Percentiles rank a stretch among this genome's conserved stretches.
phyloP scores from a whole-genome alignment of 208 protist genomes.

The Vickermania spadyakhi region DNA sequence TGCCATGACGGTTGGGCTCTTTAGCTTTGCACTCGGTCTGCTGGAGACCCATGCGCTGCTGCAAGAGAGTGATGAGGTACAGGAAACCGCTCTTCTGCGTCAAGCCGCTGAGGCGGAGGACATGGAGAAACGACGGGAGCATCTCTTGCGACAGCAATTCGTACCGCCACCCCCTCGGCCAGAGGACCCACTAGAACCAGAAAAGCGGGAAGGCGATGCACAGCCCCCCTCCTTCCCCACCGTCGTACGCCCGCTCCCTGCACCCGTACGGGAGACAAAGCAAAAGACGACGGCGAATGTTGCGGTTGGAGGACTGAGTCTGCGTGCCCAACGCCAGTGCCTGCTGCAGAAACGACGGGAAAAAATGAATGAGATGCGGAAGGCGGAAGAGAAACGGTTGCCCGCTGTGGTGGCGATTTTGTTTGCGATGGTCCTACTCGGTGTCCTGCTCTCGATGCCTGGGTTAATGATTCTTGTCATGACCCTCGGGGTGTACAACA shows the following conservation, averaged over 20 bases:
- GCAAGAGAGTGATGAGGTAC: background rate
- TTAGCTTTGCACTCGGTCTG: conserved; percentile 33
- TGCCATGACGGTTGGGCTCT: conserved; percentile 46
- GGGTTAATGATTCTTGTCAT: conserved; percentile 40
- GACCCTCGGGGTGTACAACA: conserved; percentile 38
- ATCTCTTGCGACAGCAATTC: no score
- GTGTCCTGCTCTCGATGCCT: conserved; percentile 28
- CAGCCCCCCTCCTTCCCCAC: no score
- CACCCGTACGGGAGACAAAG: background rate
- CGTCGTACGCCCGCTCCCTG: no score
- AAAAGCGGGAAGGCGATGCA: no score
- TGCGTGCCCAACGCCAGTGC: background rate
- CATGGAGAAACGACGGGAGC: no score
- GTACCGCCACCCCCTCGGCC: no score
- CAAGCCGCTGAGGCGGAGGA: background rate
- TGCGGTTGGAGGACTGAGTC: conserved; percentile 27
- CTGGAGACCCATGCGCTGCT: conserved; percentile 45
- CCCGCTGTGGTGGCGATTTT: conserved; percentile 30
- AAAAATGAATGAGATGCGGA: background rate
- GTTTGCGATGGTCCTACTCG: conserved; percentile 31
- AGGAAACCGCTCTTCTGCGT: background rate
- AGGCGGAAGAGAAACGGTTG: conserved; percentile 6
- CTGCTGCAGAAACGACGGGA: conserved; percentile 1
- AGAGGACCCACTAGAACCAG: no score
- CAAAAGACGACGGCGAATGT: conserved; percentile 31